These are phyloP conservation scores for Purpureocillium lavendulum DNA, from an alignment of 2,329 filamentous ascomycete genomes.

Conservation along the genomic window DNA sequence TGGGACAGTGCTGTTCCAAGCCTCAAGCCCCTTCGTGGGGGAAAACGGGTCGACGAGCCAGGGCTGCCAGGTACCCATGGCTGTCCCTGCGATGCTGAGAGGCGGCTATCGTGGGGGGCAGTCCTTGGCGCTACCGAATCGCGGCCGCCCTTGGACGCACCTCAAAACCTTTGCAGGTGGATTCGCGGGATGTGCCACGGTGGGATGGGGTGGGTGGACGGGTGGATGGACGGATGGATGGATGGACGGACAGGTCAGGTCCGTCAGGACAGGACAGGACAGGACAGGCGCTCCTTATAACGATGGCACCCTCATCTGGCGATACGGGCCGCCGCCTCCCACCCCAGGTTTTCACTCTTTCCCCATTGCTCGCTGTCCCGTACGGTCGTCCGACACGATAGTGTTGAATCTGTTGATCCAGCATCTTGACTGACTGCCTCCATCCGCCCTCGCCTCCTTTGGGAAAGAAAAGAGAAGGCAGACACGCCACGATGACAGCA, in stretches of 20 bases:
- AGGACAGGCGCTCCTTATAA: not conserved
- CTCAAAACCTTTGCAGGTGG: not conserved
- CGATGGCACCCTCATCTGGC: not conserved
- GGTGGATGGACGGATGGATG: constrained; percentile 3
- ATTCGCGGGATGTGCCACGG: not conserved
- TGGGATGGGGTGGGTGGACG: not conserved
- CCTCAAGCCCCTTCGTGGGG: constrained; percentile 4
- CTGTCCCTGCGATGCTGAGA: not conserved
- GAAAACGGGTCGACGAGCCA: not conserved
- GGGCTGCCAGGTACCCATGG: not conserved
- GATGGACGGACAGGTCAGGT: constrained; percentile 1
- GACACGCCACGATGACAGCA: constrained; percentile 6
- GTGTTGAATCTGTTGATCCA: no score
- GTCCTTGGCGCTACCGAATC: constrained; percentile 1
- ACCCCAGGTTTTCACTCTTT: not conserved
- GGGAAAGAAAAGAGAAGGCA: not conserved
- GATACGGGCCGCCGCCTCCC: not conserved
- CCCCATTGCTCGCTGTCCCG: no score
- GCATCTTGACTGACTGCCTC: no score
- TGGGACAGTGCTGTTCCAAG: not conserved
- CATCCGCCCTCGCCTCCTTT: no score
- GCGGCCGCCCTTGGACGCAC: not conserved
- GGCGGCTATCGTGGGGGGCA: constrained; percentile 3
- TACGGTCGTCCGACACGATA: no score
- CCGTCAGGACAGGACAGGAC: no score